A percentile compares a stretch with the other conserved stretches of the same genome.
Evolutionary conservation across 257 asterid species (phyloP).

Genomic region (Paraleonurus japonicus): DNA sequence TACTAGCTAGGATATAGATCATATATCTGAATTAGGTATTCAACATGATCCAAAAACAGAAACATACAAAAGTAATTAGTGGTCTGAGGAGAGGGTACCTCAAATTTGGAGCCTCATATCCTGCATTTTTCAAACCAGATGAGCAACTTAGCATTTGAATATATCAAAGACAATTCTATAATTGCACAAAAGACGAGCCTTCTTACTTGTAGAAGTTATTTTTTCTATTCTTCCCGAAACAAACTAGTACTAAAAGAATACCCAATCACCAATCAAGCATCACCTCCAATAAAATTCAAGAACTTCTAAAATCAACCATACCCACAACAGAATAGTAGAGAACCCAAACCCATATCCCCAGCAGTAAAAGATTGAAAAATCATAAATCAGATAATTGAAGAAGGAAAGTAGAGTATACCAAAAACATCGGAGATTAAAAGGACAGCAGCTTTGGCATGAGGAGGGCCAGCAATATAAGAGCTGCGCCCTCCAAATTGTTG

Average conservation of each 20-base stretch:
- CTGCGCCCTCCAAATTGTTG: conserved; percentile 51
- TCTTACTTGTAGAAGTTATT: no score
- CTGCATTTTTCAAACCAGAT: conserved; percentile 31
- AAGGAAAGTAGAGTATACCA: conserved; percentile 35
- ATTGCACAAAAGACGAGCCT: no score
- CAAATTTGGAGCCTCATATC: conserved; percentile 60
- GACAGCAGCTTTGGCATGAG: conserved; percentile 42
- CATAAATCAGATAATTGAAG: background rate
- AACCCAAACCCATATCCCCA: background rate
- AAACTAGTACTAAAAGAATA: no score
- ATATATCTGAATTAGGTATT: background rate
- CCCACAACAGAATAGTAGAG: no score
- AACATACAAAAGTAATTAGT: background rate
- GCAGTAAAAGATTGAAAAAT: background rate
- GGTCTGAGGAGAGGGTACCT: conserved; percentile 36
- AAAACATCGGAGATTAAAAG: conserved; percentile 49
- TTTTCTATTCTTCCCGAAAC: no score
- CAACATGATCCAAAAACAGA: background rate
- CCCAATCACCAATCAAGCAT: no score
- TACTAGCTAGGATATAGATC: background rate
- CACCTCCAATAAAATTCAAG: no score
- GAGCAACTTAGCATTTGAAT: background rate
- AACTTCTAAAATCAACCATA: no score
- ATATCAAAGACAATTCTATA: background rate
- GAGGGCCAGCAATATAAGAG: conserved; percentile 44